Evolutionary conservation across 1,284 basidiomycete genomes (phyloP), one percentile per base, ranked within the genome.

Genomic region (Fomitopsis schrenkii): DNA sequence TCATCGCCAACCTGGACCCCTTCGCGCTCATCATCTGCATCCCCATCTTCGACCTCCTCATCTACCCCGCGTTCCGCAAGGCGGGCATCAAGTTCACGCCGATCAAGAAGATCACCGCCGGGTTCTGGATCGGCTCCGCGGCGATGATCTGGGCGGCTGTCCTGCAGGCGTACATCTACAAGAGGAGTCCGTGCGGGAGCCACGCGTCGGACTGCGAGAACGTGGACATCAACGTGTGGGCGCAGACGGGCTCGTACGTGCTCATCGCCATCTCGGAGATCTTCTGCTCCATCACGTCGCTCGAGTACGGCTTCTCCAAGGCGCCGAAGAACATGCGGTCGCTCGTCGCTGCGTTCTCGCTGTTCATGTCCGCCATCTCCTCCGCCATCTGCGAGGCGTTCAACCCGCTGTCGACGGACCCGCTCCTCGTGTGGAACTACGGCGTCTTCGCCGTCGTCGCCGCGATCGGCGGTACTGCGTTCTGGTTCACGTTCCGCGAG

Each of bases 291-390:
- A 93, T 96, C 75, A 94, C 93, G 0, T 87, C 88, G 9, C 79
- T 91, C 66, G 94, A 96, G 74, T 94, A 94, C 72, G 94, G 93
- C n/a, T 94, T 91, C 79, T 93, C 90, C 62, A 94, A 93, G 72
- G 88, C 89, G 14, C 90, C 91, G 12, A 85, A 80, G 75, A 91
- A 91, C 75, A 93, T 93, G 91, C 84, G 85, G 22, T 90, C 87
- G 46, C 80, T 93, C 62, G 88, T 93, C 62, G 91, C 90, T 86
- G 76, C 83, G 46, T 66, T 88, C 28, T 91, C 85, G 79, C 76
- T 94, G 44, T 92, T 94, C 78, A 87, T 75, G 72, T 82, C 72
- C 40, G 90, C 91, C 19, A 61, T 93, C 57, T 73, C 85, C 10
- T 73, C 83, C 46, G 90, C 88, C n/a, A 55, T 91, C 48, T 83